Base-by-base conservation (phyloP, 2,329 filamentous ascomycete species). In the Cytospora leucostoma region DNA sequence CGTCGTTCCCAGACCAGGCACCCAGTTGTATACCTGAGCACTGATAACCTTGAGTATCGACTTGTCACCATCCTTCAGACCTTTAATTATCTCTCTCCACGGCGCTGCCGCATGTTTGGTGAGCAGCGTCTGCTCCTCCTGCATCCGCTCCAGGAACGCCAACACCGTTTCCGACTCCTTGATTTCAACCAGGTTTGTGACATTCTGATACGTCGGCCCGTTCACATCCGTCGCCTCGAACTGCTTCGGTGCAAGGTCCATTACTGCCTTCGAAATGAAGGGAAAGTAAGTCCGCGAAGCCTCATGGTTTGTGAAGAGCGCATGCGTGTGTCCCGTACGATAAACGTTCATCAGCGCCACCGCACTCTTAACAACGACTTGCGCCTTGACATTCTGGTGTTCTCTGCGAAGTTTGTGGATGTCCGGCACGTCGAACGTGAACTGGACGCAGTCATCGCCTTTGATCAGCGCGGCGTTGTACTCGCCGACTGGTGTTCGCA, bases 291-390 rank as follows among this genome's bases (percentile, higher is more conserved):
- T 64, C 40, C 67, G 64, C 1, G 64, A 63, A 1, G 66, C 67
- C 35, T 68, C 66, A 27, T 60, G 57, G 51, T 67, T 68, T 5
- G 52, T 56, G 50, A 68, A 68, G 1, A 68, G 34, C n/a, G 67
- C 67, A 61, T 68, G 66, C 19, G 64, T 59, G 50, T 67, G 59
- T 3, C 65, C 64, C 21, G 66, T 68, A n/a, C 61, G 66, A 35
- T 59, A 33, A 13, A 66, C 59, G n/a, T 58, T 64, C 33, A 68
- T 52, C n/a, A 68, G 54, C 12, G 65, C 60, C 62, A 66, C 56
- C 5, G 66, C 67, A 51, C 62, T 54, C 44, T 68, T 68, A 3
- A 66, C 32, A 7, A 68, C 49, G 2, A 60, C 62, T 10, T 63
- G 61, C 0, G 67, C 47, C 10, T 61, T 63, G 19, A 68, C 35